Conservation (phyloP, 768 basidiomycete genomes). For the Kockovaella imperatae region DNA sequence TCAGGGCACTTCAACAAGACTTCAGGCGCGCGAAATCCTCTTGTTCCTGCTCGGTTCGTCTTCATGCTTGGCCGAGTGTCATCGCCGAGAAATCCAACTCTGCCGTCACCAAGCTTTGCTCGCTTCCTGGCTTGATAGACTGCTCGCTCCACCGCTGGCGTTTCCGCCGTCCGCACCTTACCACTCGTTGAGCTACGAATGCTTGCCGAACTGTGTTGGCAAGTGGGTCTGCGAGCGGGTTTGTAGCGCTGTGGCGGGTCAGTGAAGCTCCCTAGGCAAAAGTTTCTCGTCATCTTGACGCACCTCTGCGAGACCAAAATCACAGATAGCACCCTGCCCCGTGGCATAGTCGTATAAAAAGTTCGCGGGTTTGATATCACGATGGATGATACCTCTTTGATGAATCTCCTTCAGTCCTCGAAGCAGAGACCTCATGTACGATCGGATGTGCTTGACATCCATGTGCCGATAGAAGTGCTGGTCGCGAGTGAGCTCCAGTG, state of each 20-base stretch:
- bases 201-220: constrained; percentile 69
- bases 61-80: constrained; percentile 60
- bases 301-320: constrained; percentile 93
- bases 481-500: constrained; percentile 5
- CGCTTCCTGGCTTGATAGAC: constrained; percentile 40
- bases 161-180: constrained; percentile 50
- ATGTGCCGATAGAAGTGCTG: constrained; percentile 67
- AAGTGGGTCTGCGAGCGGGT: constrained; percentile 45
- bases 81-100: constrained; percentile 39
- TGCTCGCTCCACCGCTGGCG: constrained; percentile 41
- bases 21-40: constrained; percentile 95
- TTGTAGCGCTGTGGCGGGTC: constrained; percentile 30
- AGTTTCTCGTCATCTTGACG: constrained; percentile 34
- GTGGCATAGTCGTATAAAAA: constrained; percentile 84
- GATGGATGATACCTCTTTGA: constrained; percentile 76
- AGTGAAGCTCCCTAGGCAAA: neutral
- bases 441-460: constrained; percentile 66
- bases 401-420: constrained; percentile 85
- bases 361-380: constrained; percentile 96
- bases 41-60: constrained; percentile 91
- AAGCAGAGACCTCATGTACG: constrained; percentile 85
- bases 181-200: constrained; percentile 62
- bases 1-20: constrained; percentile 88
- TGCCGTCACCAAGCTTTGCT: constrained; percentile 30
- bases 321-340: constrained; percentile 76